Evolutionary conservation across 257 asterid species (phyloP), one percentile per base, ranked within the genome.

Genomic region (Nicotiana knightiana): DNA sequence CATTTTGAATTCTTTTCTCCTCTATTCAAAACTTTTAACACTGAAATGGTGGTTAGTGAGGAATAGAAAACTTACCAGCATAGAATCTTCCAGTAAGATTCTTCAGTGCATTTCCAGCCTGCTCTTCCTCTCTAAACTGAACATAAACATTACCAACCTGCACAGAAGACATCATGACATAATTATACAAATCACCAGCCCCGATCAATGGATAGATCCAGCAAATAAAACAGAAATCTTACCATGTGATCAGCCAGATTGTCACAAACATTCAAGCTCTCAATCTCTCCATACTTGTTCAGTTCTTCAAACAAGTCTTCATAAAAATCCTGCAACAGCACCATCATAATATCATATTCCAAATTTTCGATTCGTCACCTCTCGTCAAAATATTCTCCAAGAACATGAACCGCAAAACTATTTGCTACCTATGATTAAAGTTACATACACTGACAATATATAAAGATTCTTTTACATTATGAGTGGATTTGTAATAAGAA

Each of bases 131-230:
- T 77, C 97, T 89, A 83, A 94, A 94, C 88, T 96, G 98, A 80
- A 94, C 99, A 86, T 94, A 96, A n/a, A 96, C 98, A 86, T 96
- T 96, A 53, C 99, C 99, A 85, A 96, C 99, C 99, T 96, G 89
- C 81, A 53, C 17, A 81, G 65, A 13, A 2, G 21, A 30, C 35
- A 58, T 24, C 11, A 9, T 11, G 8, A 82, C 30, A 75, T 54
- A 39, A n/a, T 43, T 15, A 11, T 28, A 35, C 17, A 21, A 17
- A 30, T 39, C 71, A n/a, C 54, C 53, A 82, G 39, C 46, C 8
- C 51, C 33, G 6, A 9, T 63, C 5, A 64, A 55, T 8, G 43
- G 17, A 78, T 13, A 16, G 77, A 10, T 13, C 21, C 58, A 3
- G 85, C 24, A 26, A 51, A 18, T 32, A 55, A 18, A 26, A 48